Percentiles rank a stretch among this genome's conserved stretches.
These are phyloP conservation scores for Davidsoniella virescens DNA, from an alignment of 2,329 filamentous ascomycete species.

Conservation along the genomic window DNA sequence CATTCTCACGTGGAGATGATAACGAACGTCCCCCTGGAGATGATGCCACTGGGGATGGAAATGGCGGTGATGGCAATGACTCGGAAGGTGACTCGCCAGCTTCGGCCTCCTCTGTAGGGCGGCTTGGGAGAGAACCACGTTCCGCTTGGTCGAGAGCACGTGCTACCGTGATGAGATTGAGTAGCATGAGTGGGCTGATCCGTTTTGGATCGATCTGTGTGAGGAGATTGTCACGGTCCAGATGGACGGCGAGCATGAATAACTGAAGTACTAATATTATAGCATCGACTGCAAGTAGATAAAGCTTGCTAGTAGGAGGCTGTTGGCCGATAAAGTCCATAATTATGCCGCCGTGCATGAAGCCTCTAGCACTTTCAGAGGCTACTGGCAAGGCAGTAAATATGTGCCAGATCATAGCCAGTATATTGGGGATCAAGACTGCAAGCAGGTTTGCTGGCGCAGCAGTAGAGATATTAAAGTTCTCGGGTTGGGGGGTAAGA, in stretches of 20 bases:
- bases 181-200: slow-evolving; percentile 5
- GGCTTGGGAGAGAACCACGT: background rate
- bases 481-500: slow-evolving; percentile 44
- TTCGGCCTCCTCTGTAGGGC: background rate
- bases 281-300: slow-evolving; percentile 39
- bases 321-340: slow-evolving; percentile 54
- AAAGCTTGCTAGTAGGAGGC: slow-evolving; percentile 39
- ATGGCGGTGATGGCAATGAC: too few relatives aligned
- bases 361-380: slow-evolving; percentile 45
- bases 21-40: background rate
- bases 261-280: slow-evolving; percentile 42
- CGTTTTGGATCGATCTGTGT: slow-evolving; percentile 10
- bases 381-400: slow-evolving; percentile 37
- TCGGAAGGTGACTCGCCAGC: too few relatives aligned
- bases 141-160: slow-evolving; percentile 8
- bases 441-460: slow-evolving; percentile 40
- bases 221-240: slow-evolving; percentile 41
- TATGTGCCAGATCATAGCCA: slow-evolving; percentile 45
- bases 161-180: slow-evolving; percentile 7
- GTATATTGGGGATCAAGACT: slow-evolving; percentile 39
- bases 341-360: slow-evolving; percentile 50
- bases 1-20: slow-evolving; percentile 1
- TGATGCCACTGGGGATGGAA: background rate
- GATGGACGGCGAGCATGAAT: slow-evolving; percentile 46
- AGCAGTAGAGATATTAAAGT: slow-evolving; percentile 38